Evolutionary conservation across 106 monocot species (phyloP).

Genomic region (Dendrobium chrysotoxum): DNA sequence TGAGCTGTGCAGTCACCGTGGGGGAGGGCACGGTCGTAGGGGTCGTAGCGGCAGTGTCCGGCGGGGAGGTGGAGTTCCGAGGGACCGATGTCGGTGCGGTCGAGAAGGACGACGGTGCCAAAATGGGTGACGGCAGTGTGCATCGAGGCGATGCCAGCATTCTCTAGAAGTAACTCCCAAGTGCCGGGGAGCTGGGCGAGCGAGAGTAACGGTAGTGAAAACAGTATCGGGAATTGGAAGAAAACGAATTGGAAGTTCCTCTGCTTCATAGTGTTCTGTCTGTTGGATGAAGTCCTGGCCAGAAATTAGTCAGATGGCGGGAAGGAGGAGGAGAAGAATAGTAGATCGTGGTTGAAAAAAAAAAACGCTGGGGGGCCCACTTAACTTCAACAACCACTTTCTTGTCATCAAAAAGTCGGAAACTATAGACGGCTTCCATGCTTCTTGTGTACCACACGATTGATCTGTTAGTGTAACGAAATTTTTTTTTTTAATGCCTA

Average conservation of each 20-base stretch:
- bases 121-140: conserved; percentile 67
- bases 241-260: neutral
- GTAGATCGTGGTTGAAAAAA: too few species aligned
- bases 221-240: neutral
- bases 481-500: too few species aligned
- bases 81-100: conserved; percentile 76
- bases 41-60: conserved; percentile 20
- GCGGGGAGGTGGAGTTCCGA: conserved; percentile 35
- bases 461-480: too few species aligned
- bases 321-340: too few species aligned
- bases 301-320: too few species aligned
- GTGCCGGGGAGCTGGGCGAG: conserved; percentile 19
- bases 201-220: neutral
- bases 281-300: too few species aligned
- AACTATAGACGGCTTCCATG: too few species aligned
- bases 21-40: conserved; percentile 15
- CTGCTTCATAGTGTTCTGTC: too few species aligned
- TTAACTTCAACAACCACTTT: too few species aligned
- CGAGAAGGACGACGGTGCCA: conserved; percentile 64
- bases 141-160: conserved; percentile 78
- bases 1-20: conserved; percentile 49
- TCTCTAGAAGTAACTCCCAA: conserved; percentile 51
- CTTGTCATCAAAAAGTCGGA: too few species aligned
- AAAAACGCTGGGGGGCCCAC: too few species aligned
- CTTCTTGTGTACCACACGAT: too few species aligned